Evolutionary conservation across 106 monocot species (phyloP).

Genomic region (Dioscorea alata): DNA sequence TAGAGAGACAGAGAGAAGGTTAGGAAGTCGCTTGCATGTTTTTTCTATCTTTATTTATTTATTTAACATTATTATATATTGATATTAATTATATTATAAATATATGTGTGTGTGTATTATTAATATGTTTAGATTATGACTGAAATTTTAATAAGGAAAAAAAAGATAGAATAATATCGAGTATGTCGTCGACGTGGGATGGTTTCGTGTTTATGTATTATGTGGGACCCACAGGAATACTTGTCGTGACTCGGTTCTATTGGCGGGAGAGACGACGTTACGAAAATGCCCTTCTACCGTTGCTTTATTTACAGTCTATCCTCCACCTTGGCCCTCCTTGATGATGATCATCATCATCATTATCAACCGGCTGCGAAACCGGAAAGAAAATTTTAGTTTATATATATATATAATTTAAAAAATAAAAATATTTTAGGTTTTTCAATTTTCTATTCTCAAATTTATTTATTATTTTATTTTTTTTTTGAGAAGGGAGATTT

Average conservation of each 20-base stretch:
- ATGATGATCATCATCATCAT: too few species aligned
- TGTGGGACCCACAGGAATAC: background rate
- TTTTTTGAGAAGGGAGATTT: too few species aligned
- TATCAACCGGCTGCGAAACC: too few species aligned
- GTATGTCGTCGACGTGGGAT: background rate
- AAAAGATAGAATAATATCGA: background rate
- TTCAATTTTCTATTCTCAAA: too few species aligned
- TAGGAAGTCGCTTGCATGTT: too few species aligned
- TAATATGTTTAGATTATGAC: background rate
- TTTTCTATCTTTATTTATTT: too few species aligned
- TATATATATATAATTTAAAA: too few species aligned
- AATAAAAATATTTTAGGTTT: too few species aligned
- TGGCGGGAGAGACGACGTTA: background rate
- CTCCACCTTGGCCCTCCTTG: too few species aligned
- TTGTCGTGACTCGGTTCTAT: slow-evolving; percentile 1
- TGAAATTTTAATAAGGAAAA: background rate
- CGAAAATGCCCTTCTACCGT: background rate
- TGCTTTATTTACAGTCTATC: background rate
- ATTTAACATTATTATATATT: background rate
- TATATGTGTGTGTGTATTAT: background rate
- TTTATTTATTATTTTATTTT: too few species aligned
- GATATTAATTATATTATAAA: background rate
- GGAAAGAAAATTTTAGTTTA: too few species aligned
- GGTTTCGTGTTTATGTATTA: background rate
- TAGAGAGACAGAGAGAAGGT: too few species aligned